These are phyloP conservation scores for Pseudogymnoascus sp. DNA, from an alignment of 2,329 filamentous ascomycete species.

Conservation along the genomic window DNA sequence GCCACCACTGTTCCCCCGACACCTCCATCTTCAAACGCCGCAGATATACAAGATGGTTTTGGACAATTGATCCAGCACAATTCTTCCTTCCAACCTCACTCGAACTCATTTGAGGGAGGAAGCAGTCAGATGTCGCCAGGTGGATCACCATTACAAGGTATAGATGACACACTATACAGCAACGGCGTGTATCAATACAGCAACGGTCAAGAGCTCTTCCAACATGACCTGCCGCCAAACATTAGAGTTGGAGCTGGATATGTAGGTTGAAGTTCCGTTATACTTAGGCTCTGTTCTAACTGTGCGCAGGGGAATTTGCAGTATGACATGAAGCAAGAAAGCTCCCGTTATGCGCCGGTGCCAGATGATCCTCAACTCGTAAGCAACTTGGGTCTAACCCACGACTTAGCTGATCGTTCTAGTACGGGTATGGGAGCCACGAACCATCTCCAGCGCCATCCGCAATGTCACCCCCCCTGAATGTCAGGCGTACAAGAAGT, in stretches of 20 bases:
- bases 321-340: neutral
- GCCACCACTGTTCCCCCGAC: neutral
- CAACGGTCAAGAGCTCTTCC: neutral
- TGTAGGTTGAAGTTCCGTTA: neutral
- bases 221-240: neutral
- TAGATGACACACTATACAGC: neutral
- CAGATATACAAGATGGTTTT: neutral
- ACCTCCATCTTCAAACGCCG: neutral
- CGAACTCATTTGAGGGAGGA: neutral
- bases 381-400: neutral
- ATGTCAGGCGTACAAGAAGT: constrained; percentile 24
- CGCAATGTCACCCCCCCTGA: constrained; percentile 20
- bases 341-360: neutral
- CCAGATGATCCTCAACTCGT: neutral
- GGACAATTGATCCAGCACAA: neutral
- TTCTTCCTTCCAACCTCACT: neutral
- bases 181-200: neutral
- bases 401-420: constrained; percentile 10
- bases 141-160: neutral
- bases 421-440: constrained; percentile 41
- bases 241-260: neutral
- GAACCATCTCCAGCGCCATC: constrained; percentile 45
- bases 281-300: neutral
- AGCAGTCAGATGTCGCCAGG: neutral
- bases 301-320: neutral